Evolutionary conservation across 1,284 basidiomycete genomes (phyloP).

Genomic region (Tilletia walkeri): DNA sequence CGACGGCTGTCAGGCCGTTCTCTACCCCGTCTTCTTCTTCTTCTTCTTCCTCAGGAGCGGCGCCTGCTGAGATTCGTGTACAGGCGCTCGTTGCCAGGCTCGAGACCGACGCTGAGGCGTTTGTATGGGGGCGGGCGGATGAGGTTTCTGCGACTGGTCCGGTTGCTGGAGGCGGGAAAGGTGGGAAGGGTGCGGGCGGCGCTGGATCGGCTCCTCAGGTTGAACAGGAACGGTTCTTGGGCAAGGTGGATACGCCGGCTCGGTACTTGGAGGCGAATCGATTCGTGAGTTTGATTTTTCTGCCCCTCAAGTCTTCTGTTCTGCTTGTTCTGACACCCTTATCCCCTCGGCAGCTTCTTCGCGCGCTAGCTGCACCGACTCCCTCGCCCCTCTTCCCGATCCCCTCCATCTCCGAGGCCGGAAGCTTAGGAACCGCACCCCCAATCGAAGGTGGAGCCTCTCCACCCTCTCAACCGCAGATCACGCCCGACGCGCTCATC

Average conservation of each 20-base stretch:
- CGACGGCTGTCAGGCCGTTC: neutral
- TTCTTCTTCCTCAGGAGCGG: neutral
- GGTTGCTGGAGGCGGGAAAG: neutral
- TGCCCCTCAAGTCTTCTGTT: neutral
- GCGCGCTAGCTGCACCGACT: neutral
- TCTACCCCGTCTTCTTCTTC: neutral
- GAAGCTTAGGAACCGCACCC: neutral
- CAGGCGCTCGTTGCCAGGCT: conserved; percentile 3
- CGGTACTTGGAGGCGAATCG: conserved; percentile 80
- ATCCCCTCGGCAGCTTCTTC: neutral
- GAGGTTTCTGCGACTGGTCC: neutral
- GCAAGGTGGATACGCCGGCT: conserved; percentile 78
- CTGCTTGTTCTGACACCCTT: neutral
- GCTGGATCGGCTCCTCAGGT: neutral
- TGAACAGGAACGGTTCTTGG: conserved; percentile 62
- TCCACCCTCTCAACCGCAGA: conserved; percentile 63
- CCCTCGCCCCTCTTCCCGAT: conserved; percentile 9
- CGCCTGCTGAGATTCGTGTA: conserved; percentile 3
- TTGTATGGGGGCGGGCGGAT: neutral
- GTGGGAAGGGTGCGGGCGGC: neutral
- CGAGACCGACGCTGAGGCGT: neutral
- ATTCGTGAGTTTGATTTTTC: conserved; percentile 60
- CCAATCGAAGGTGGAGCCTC: neutral
- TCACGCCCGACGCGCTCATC: conserved; percentile 80
- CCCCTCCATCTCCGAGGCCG: conserved; percentile 15